Conservation (phyloP, 192 early-diverging fungal species). For the Podila horticola region DNA sequence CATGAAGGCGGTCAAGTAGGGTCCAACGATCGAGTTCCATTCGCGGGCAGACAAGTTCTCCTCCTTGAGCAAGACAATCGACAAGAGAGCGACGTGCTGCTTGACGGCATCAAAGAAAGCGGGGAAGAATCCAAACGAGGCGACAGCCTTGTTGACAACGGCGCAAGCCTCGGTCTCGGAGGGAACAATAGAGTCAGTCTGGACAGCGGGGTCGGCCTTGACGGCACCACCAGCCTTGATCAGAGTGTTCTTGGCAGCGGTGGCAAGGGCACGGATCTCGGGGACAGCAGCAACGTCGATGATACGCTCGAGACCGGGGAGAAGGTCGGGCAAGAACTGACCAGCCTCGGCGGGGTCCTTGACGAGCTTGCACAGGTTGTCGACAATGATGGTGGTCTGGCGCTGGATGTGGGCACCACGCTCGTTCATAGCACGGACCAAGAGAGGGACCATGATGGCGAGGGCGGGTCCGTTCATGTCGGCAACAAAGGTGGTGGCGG, state of each 20-base stretch:
- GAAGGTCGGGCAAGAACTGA: slow-evolving; percentile 81
- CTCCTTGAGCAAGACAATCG: slow-evolving; percentile 56
- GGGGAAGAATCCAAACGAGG: slow-evolving; percentile 54
- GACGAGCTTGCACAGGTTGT: slow-evolving; percentile 91
- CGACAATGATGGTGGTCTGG: slow-evolving; percentile 82
- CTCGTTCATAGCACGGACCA: slow-evolving; percentile 76
- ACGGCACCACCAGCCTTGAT: slow-evolving; percentile 67
- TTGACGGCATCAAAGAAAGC: slow-evolving; percentile 60
- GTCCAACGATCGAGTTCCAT: slow-evolving; percentile 64
- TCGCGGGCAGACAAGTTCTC: slow-evolving; percentile 57
- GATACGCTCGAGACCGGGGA: slow-evolving; percentile 82
- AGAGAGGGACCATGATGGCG: slow-evolving; percentile 82
- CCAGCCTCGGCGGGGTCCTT: slow-evolving; percentile 82
- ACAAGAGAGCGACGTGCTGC: slow-evolving; percentile 53
- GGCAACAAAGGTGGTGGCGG: slow-evolving; percentile 84
- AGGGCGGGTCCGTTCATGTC: slow-evolving; percentile 81
- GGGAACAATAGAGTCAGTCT: slow-evolving; percentile 36
- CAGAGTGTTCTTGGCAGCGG: slow-evolving; percentile 74
- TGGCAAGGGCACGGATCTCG: slow-evolving; percentile 78
- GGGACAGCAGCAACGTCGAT: slow-evolving; percentile 81
- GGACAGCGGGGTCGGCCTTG: slow-evolving; percentile 35
- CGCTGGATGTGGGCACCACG: slow-evolving; percentile 75
- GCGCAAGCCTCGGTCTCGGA: slow-evolving; percentile 57
- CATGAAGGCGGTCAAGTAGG: slow-evolving; percentile 68
- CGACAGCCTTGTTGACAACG: slow-evolving; percentile 57